Base-by-base conservation (phyloP, 495 filamentous ascomycete species). In the Xylaria flabelliformis region DNA sequence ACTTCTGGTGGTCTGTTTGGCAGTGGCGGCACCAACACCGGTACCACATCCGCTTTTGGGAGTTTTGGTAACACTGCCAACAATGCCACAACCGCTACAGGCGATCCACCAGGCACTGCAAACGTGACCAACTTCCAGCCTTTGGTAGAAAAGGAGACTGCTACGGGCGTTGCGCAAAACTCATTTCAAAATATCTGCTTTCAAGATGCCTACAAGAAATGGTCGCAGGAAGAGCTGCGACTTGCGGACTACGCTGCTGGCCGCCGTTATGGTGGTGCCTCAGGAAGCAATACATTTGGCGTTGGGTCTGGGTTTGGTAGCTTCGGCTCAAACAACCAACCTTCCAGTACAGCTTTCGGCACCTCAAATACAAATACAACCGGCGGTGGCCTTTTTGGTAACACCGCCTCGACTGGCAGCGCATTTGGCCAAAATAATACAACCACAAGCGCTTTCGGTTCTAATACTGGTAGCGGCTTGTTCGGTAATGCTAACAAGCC, bases 171-270 rank as follows among this genome's bases (percentile, higher is more conserved):
- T 6, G 87, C 78, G 42, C 83, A 85, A 55, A 93, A 92, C 77
- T 87, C 92, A 32, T 99, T 90, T 78, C 95, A 98, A 79, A 97
- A 91, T 74, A 92, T 99, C 72, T 88, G 89, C 17, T 97, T 97
- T 74, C 91, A 92, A 86, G 90, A 90, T 59, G 89, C 93, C 0
- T 98, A 97, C 82, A 89, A 88, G 78, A 94, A 94, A 72, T 97
- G 89, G 81, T 97, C 94, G 5, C 89, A 93, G 46, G 96, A 99
- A 79, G 96, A 99, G 80, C 82, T 99, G 58, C 89, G 96, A 77
- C 80, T 97, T 68, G 93, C 88, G 44, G 96, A 99, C 82, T 99
- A 98, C 81, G 88, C 90, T 67, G 90, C 93, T 84, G 96, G 96
- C 32, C 88, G 96, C 69, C 89, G 91, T 46, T 92, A 85, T 74